Conservation (phyloP, 352 stramenopile species). For the Pythium pectinolyticum region DNA sequence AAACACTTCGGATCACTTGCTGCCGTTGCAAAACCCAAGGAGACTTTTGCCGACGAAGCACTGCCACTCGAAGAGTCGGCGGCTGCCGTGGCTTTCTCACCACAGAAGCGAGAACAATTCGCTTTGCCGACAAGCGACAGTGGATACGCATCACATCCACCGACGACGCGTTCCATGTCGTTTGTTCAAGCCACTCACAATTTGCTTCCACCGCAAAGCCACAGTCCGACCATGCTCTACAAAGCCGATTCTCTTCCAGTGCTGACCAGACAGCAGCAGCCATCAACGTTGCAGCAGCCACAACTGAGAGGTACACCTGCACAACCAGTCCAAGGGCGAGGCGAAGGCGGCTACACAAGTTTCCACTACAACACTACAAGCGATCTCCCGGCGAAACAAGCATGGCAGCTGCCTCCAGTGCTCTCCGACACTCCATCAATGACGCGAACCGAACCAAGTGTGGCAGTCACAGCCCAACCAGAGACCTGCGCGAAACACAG, state of each 20-base stretch:
- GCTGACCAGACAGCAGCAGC: not conserved
- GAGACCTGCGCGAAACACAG: slow-evolving; percentile 50
- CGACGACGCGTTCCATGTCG: no score
- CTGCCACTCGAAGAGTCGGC: not conserved
- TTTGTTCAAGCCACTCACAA: not conserved
- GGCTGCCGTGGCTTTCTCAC: not conserved
- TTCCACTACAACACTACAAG: not conserved
- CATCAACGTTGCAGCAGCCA: not conserved
- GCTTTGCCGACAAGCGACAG: not conserved
- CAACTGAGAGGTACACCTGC: not conserved
- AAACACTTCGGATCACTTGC: no score
- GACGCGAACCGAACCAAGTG: not conserved
- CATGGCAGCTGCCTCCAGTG: slow-evolving; percentile 1
- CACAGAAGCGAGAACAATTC: not conserved
- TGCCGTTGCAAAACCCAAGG: no score
- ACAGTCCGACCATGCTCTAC: not conserved
- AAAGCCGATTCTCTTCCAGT: not conserved
- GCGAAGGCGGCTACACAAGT: not conserved
- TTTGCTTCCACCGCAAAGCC: not conserved
- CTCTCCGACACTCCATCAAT: not conserved
- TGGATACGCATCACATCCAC: not conserved
- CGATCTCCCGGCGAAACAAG: not conserved
- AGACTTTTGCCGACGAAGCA: no score
- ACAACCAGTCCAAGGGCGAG: not conserved
- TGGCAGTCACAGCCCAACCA: not conserved